These are phyloP conservation scores for Globisporangium lucens DNA, from an alignment of 352 stramenopile genomes.

Conservation along the genomic window DNA sequence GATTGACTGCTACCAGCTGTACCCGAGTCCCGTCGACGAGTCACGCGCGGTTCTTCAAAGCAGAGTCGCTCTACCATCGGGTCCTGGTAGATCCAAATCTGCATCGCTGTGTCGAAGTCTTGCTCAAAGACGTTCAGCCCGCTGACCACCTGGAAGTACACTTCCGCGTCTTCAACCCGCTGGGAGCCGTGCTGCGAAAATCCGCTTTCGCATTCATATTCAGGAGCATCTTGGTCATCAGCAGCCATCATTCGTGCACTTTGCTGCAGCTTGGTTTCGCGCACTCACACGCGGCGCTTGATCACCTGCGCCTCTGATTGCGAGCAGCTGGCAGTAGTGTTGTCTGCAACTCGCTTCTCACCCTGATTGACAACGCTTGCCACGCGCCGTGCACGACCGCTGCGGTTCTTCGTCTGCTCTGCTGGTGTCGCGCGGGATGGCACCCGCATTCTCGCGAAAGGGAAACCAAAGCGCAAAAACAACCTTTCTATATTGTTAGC, in stretches of 20 bases:
- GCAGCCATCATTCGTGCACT: background rate
- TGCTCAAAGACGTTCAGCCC: slow-evolving; percentile 52
- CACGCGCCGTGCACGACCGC: background rate
- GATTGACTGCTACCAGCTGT: slow-evolving; percentile 1
- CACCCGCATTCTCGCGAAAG: background rate
- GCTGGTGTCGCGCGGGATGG: background rate
- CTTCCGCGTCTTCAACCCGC: background rate
- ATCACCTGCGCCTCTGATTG: background rate
- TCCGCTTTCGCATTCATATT: background rate
- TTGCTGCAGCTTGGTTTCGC: background rate
- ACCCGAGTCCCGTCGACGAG: slow-evolving; percentile 5
- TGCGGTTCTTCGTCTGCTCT: background rate
- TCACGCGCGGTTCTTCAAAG: slow-evolving; percentile 24
- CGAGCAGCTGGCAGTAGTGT: background rate
- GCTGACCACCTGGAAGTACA: slow-evolving; percentile 2
- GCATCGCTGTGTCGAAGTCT: slow-evolving; percentile 66
- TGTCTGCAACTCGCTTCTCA: background rate
- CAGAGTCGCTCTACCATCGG: slow-evolving; percentile 39
- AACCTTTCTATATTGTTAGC: background rate
- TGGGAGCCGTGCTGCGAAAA: background rate
- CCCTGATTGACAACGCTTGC: background rate
- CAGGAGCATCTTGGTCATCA: background rate
- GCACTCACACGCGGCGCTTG: background rate
- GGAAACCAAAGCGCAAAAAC: background rate
- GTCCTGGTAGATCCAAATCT: slow-evolving; percentile 59